A percentile compares a stretch with the other conserved stretches of the same genome.
phyloP scores from a whole-genome alignment of 1,284 basidiomycete genomes.

The Cryptococcus sp. region DNA sequence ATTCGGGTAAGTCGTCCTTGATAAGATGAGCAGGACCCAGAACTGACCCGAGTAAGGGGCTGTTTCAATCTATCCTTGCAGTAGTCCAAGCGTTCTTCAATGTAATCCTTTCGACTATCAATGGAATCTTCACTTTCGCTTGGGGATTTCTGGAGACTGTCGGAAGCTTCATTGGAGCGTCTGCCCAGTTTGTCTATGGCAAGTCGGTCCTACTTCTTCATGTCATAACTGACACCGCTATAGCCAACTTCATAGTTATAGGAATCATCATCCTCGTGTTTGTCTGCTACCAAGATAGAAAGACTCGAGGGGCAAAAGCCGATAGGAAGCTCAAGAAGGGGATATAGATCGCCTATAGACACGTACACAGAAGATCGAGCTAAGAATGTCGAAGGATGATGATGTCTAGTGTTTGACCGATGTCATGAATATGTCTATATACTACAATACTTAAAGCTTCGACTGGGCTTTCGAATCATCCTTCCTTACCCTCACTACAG shows the following conservation, averaged over 20 bases:
- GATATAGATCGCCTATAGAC: slow-evolving; percentile 8
- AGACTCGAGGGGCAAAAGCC: slow-evolving; percentile 12
- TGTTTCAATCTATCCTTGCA: slow-evolving; percentile 25
- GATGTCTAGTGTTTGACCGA: too few species aligned
- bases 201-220: background rate
- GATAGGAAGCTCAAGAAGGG: slow-evolving; percentile 17
- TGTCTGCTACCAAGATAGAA: slow-evolving; percentile 30
- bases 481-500: slow-evolving; percentile 62
- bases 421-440: slow-evolving; percentile 4
- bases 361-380: too few species aligned
- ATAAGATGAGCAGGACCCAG: too few species aligned
- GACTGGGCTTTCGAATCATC: slow-evolving; percentile 28
- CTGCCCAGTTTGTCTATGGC: slow-evolving; percentile 26
- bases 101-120: slow-evolving; percentile 26
- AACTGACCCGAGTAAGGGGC: slow-evolving; percentile 13
- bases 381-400: too few species aligned
- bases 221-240: background rate
- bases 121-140: slow-evolving; percentile 23
- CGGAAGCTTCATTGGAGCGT: slow-evolving; percentile 32
- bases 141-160: slow-evolving; percentile 29
- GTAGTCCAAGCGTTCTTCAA: slow-evolving; percentile 24
- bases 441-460: background rate
- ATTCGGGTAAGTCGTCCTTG: too few species aligned
- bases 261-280: slow-evolving; percentile 22
- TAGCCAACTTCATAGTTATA: slow-evolving; percentile 38